Base-by-base conservation (phyloP, 176 grass and related monocot species). In the Pontederia crassipes region DNA sequence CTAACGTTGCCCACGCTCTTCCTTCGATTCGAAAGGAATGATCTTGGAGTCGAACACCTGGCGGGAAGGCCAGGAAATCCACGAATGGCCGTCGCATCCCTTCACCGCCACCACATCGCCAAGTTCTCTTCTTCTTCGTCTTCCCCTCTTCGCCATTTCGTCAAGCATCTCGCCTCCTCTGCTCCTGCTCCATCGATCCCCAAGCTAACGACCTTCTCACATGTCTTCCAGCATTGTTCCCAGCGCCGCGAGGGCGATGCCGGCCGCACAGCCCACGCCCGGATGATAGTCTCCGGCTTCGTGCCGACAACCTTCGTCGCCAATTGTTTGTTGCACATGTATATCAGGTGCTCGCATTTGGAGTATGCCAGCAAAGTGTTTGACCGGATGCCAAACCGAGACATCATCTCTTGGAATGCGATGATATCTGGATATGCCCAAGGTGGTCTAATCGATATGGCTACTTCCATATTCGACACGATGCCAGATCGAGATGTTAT, bases 311-410 rank as follows among this genome's bases (percentile, higher is more conserved):
- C 65, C 13, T 82, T 89, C 48, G 90, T 95, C 56, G 48, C 75
- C 9, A 95, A 89, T 62, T 89, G 86, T 77, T 72, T 95, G 59
- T 75, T 89, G 52, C 74, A 84, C 66, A 79, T 89, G 90, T 87
- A 95, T 17, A 61, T 72, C 0, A 74, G 73, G 4, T 89, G 83
- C 68, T 76, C 47, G 0, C 68, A 74, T 66, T 24, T 82, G 0
- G 52, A 71, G 1, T 47, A 51, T 16, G 86, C 90, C 0, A 77
- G 49, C 53, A 65, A 59, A 27, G 61, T 84, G 72, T 95, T 95
- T 68, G 80, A 83, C 72, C 56, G 11, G 28, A 75, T 95, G 64
- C 71, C 72, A 9, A 58, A 66, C 40, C 71, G 70, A 59, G 82
- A 95, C 52, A 73, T 70, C 3, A 67, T 89, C 58, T 89, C 83